Conservation (phyloP, 371 early-diverging fungal genomes). For the Mortierella sp. region DNA sequence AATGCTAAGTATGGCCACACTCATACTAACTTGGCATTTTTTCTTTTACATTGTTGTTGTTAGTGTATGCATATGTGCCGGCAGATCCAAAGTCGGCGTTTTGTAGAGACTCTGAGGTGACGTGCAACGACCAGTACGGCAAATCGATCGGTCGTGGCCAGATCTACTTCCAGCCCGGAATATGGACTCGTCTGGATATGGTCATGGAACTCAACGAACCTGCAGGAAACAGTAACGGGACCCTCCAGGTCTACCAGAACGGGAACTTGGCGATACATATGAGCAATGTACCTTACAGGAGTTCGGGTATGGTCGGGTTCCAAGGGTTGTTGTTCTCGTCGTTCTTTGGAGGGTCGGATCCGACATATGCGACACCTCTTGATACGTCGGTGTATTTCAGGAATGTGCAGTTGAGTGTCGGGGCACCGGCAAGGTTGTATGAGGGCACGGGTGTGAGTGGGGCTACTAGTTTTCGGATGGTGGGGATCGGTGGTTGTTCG, state of each 20-base stretch:
- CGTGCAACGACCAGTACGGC: slow-evolving; percentile 66
- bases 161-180: slow-evolving; percentile 57
- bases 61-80: slow-evolving; percentile 66
- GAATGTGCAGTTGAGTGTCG: slow-evolving; percentile 62
- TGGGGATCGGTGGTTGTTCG: background rate
- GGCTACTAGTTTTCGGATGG: background rate
- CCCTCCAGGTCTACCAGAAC: slow-evolving; percentile 62
- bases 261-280: slow-evolving; percentile 58
- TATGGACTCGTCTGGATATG: slow-evolving; percentile 63
- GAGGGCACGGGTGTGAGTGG: slow-evolving; percentile 20
- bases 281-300: slow-evolving; percentile 58
- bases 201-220: slow-evolving; percentile 61
- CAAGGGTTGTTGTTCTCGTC: slow-evolving; percentile 66
- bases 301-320: slow-evolving; percentile 59
- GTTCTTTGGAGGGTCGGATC: slow-evolving; percentile 65
- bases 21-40: no score
- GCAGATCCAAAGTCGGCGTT: slow-evolving; percentile 42
- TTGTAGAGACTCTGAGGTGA: slow-evolving; percentile 49
- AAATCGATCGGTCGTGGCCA: slow-evolving; percentile 64
- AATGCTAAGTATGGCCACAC: no score
- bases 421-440: slow-evolving; percentile 40
- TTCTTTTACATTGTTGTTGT: no score
- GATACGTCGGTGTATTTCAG: slow-evolving; percentile 62
- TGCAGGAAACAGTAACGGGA: slow-evolving; percentile 60
- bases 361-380: slow-evolving; percentile 60